Conservation (phyloP, 2,329 filamentous ascomycete genomes). For the Phialophora macrospora region DNA sequence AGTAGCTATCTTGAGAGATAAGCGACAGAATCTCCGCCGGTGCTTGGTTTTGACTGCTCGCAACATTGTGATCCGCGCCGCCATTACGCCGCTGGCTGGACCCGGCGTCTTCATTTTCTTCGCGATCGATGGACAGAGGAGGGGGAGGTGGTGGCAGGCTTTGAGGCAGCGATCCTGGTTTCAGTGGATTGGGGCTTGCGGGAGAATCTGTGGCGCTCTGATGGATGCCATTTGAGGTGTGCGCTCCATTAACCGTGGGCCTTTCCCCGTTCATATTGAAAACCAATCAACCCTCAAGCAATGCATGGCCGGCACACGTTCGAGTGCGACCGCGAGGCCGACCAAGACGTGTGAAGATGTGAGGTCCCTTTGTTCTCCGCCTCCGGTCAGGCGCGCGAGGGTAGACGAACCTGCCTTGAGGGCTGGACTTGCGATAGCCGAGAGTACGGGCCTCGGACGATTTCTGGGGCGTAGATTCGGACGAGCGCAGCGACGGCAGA, state of each 20-base stretch:
- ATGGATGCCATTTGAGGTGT: constrained; percentile 32
- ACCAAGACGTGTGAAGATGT: constrained; percentile 3
- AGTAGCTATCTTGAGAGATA: constrained; percentile 43
- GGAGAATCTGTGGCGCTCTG: constrained; percentile 12
- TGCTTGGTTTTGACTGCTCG: constrained; percentile 18
- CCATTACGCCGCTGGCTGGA: constrained; percentile 13
- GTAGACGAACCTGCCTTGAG: background rate
- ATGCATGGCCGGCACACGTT: constrained; percentile 35
- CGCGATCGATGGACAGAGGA: constrained; percentile 7
- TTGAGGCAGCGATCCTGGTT: constrained; percentile 12
- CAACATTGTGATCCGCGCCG: background rate
- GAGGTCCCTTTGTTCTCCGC: constrained; percentile 1
- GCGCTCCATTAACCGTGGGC: constrained; percentile 34
- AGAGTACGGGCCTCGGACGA: background rate
- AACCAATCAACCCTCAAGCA: constrained; percentile 30
- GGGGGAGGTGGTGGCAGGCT: constrained; percentile 5
- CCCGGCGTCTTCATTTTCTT: constrained; percentile 23
- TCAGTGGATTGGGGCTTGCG: constrained; percentile 15
- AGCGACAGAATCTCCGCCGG: constrained; percentile 32
- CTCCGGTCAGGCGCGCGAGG: constrained; percentile 6
- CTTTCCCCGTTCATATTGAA: constrained; percentile 39
- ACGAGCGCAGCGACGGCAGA: background rate
- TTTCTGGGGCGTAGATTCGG: background rate
- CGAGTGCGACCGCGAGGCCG: constrained; percentile 27
- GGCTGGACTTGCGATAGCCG: background rate